Conservation (phyloP, 768 basidiomycete genomes). For the Galerina marginata region DNA sequence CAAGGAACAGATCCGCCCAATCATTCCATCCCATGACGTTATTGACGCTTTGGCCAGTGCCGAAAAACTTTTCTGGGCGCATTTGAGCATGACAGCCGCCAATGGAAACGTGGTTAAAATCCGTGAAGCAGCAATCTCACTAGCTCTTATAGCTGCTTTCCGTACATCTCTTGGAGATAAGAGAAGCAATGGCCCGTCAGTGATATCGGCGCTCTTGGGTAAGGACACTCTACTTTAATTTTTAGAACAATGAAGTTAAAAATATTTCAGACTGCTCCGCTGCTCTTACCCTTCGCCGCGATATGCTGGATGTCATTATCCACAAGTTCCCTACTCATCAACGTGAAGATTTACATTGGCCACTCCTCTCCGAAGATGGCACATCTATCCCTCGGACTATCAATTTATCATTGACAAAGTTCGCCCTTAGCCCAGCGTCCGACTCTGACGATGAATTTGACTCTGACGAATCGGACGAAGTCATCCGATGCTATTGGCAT, state of each 20-base stretch:
- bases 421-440: slow-evolving; percentile 19
- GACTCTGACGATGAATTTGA: slow-evolving; percentile 44
- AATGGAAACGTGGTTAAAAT: slow-evolving; percentile 74
- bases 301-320: slow-evolving; percentile 83
- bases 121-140: slow-evolving; percentile 73
- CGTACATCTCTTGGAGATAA: slow-evolving; percentile 80
- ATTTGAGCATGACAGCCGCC: slow-evolving; percentile 57
- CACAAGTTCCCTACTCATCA: slow-evolving; percentile 61
- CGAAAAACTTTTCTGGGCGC: slow-evolving; percentile 71
- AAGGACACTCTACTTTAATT: slow-evolving; percentile 16
- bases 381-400: slow-evolving; percentile 38
- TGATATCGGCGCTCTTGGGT: slow-evolving; percentile 73
- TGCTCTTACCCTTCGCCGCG: slow-evolving; percentile 81
- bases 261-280: slow-evolving; percentile 65
- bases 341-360: slow-evolving; percentile 80
- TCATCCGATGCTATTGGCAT: slow-evolving; percentile 68
- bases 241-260: background rate
- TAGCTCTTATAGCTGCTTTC: slow-evolving; percentile 75
- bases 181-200: slow-evolving; percentile 49
- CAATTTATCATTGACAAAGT: slow-evolving; percentile 11
- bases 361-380: slow-evolving; percentile 52
- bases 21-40: slow-evolving; percentile 60
- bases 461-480: slow-evolving; percentile 28
- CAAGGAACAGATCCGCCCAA: slow-evolving; percentile 40
- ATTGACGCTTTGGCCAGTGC: slow-evolving; percentile 66